A percentile compares a stretch with the other conserved stretches of the same genome.
phyloP scores from a whole-genome alignment of 2,329 filamentous ascomycete species.

The Fusarium citri region DNA sequence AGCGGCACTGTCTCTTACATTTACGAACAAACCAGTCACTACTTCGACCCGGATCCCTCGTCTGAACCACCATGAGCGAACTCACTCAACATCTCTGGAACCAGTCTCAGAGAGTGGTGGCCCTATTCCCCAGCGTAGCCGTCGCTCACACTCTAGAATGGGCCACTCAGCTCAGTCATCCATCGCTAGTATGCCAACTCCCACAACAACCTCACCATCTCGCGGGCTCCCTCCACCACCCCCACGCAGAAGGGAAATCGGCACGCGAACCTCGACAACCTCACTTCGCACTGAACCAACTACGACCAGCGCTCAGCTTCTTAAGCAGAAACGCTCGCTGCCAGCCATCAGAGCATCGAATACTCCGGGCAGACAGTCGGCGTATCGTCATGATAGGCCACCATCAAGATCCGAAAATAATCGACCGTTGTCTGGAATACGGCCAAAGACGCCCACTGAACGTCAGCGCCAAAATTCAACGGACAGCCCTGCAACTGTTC shows the following conservation, averaged over 20 bases:
- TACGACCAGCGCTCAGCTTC: conserved; percentile 73
- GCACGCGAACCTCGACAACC: conserved; percentile 64
- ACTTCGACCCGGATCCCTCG: conserved; percentile 80
- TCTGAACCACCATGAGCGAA: conserved; percentile 76
- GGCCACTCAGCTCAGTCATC: conserved; percentile 78
- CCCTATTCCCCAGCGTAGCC: conserved; percentile 68
- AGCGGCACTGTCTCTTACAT: conserved; percentile 87
- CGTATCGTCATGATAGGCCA: conserved; percentile 66
- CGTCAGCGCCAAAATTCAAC: conserved; percentile 60
- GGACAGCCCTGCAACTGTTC: conserved; percentile 64
- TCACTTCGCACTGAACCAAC: conserved; percentile 69
- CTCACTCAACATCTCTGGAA: conserved; percentile 79
- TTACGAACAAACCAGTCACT: conserved; percentile 78
- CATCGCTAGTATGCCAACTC: conserved; percentile 70
- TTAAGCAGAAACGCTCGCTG: conserved; percentile 74
- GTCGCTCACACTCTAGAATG: conserved; percentile 73
- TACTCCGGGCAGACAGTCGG: conserved; percentile 62
- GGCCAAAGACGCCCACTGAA: conserved; percentile 80
- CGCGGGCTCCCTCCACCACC: conserved; percentile 69
- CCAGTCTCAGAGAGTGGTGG: conserved; percentile 92
- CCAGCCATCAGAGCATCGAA: conserved; percentile 67
- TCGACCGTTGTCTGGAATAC: conserved; percentile 64
- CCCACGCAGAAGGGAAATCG: conserved; percentile 70
- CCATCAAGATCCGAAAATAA: conserved; percentile 67
- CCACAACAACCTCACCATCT: conserved; percentile 68